Base-by-base conservation (phyloP, 805 yeast species). In the Kregervanrija delftensis region DNA sequence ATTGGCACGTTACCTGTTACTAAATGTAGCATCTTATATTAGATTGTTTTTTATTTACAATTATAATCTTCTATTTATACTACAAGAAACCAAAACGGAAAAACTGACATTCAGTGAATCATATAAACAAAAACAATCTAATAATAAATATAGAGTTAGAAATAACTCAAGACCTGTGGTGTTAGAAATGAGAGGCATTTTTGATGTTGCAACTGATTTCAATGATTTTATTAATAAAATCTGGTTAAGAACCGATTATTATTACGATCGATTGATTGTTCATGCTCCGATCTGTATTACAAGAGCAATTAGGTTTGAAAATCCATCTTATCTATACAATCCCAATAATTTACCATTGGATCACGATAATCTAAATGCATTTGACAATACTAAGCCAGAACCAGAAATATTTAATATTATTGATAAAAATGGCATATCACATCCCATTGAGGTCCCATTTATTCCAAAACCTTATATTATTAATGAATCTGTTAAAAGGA, bases 211-310 rank as follows among this genome's bases (percentile, higher is more conserved):
- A 11, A 40, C 41, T 3, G 42, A 30, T 3, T 10, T 54, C 6
- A 31, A 22, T 3, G 59, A 60, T 5, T 45, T 51, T 11, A n/a
- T 49, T 5, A 11, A n/a, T 8, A 57, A 51, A 28, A 33, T 56
- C 3, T 63, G 68, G 66, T 39, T 51, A 11, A 52, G 66, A 43
- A 54, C 73, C 1, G 69, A 61, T 39, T 71, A 70, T 48, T 56
- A 65, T 35, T 63, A 64, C 48, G 71, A 70, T 47, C 50, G 72
- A 39, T 67, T 67, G 44, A 40, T 68, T 5, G 47, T 63, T 8
- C 69, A 71, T 49, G 59, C 65, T 11, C 71, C 70, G 0, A 13
- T 42, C 8, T 16, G 33, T 11, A 13, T 47, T 4, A 6, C 2
- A 35, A 35, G 11, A 8, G 16, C 38, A 35, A n/a, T 33, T 22